Base-by-base conservation (phyloP, 2,329 filamentous ascomycete genomes). In the Pseudogymnoascus sp. region DNA sequence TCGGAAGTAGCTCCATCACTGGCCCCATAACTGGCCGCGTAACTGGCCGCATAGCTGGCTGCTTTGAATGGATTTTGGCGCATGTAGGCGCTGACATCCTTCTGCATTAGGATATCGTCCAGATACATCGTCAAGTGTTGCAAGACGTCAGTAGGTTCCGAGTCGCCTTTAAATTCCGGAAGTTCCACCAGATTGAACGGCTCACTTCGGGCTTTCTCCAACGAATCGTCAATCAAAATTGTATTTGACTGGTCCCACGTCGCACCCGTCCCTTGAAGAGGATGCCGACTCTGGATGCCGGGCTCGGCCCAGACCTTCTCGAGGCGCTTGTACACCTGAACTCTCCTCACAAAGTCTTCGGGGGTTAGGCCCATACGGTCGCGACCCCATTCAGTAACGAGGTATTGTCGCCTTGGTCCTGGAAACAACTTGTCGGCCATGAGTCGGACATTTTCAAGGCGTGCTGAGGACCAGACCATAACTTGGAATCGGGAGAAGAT, bases 281-380 rank as follows among this genome's bases (percentile, higher is more conserved):
- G 74, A 63, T 83, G 81, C 36, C 78, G 77, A 6, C 67, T 71
- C 64, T 73, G 74, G 21, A 86, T 74, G 3, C 63, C 60, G 0
- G 75, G 73, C 67, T 85, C 77, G 11, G 70, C 71, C 95, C 95
- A 99, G 0, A 97, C 77, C 61, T 77, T 79, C 0, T 85, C 80
- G 2, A 99, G 81, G 39, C 90, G 84, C 79, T 99, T 99, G 81
- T 97, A 98, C 65, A 93, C 92, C 74, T 96, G 90, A 0, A 93
- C 86, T 65, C 90, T 89, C 61, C 76, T 69, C 64, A 81, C 78
- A 77, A 90, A 96, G 73, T 96, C 88, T 2, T 74, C 66, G 0
- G 69, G 43, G 0, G 82, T 81, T 3, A 99, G 83, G 19, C 85
- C 85, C 65, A 98, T 88, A 25, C 82, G 84, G 71, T 96, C 88